Evolutionary conservation across 495 filamentous ascomycete genomes (phyloP).

Genomic region (Trichoderma reesei): DNA sequence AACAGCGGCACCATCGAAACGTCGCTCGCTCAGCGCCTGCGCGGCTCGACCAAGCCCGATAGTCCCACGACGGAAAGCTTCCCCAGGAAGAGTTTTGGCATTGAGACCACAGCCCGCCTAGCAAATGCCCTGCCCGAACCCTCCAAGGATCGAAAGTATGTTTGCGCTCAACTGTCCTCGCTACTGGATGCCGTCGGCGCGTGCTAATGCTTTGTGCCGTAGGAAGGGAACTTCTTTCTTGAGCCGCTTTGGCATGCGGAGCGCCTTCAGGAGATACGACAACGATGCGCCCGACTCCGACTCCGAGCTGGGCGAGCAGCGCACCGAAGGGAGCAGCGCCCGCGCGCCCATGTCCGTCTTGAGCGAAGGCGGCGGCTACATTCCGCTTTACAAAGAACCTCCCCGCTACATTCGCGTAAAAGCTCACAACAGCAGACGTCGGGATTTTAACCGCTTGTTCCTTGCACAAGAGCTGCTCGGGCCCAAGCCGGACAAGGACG

Average conservation of each 20-base stretch:
- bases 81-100: conserved; percentile 27
- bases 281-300: conserved; percentile 54
- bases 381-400: conserved; percentile 79
- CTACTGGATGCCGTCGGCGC: too few relatives aligned
- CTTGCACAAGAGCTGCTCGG: conserved; percentile 76
- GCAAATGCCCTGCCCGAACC: background rate
- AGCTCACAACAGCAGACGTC: conserved; percentile 69
- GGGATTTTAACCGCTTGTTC: conserved; percentile 79
- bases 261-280: conserved; percentile 62
- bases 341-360: conserved; percentile 72
- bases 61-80: conserved; percentile 28
- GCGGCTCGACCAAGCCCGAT: conserved; percentile 44
- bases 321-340: conserved; percentile 72
- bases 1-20: conserved; percentile 52
- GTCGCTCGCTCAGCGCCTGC: conserved; percentile 53
- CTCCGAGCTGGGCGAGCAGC: conserved; percentile 58
- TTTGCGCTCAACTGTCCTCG: background rate
- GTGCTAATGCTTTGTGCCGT: conserved; percentile 10
- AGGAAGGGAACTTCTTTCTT: conserved; percentile 88
- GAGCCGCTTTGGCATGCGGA: conserved; percentile 68
- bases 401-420: conserved; percentile 84
- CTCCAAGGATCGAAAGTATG: conserved; percentile 58
- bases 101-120: conserved; percentile 4
- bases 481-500: conserved; percentile 15
- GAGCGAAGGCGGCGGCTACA: conserved; percentile 56